Conservation (phyloP, 139 green algal genomes). For the Raphidocelis subcapitata region DNA sequence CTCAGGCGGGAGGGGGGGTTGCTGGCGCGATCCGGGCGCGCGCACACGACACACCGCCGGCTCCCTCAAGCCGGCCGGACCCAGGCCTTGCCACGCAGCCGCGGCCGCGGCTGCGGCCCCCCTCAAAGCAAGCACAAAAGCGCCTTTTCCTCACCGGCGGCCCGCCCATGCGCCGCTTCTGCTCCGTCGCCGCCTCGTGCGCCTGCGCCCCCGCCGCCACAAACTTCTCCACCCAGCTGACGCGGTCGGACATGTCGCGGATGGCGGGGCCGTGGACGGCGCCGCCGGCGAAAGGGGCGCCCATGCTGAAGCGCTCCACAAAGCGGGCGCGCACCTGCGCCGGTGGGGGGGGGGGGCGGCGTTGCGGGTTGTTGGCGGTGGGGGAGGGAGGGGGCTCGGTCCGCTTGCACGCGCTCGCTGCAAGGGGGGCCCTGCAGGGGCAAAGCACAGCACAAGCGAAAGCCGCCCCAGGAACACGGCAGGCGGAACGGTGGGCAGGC, state of each 20-base stretch:
- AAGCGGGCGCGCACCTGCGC: slow-evolving; percentile 74
- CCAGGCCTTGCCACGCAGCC: neutral
- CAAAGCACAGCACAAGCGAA: too few relatives aligned
- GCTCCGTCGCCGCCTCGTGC: slow-evolving; percentile 13
- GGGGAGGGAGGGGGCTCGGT: neutral
- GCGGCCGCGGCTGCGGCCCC: slow-evolving; percentile 1
- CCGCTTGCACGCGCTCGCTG: too few relatives aligned
- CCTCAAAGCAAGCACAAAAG: neutral
- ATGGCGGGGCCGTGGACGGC: slow-evolving; percentile 78
- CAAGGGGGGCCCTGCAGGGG: too few relatives aligned
- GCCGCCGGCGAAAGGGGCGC: slow-evolving; percentile 77
- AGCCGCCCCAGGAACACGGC: too few relatives aligned
- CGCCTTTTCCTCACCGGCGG: neutral
- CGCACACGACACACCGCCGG: too few relatives aligned
- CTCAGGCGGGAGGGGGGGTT: too few relatives aligned
- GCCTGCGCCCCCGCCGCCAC: slow-evolving; percentile 54
- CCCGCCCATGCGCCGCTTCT: neutral
- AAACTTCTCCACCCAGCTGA: slow-evolving; percentile 92
- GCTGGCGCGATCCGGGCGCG: too few relatives aligned
- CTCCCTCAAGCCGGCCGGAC: neutral
- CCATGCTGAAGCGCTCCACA: slow-evolving; percentile 93
- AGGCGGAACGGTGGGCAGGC: too few relatives aligned
- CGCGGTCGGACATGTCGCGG: slow-evolving; percentile 71
- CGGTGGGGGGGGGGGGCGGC: neutral
- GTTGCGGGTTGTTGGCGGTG: neutral